Percentiles rank a stretch among this genome's conserved stretches.
Evolutionary conservation across 441 rosid genomes (phyloP).

Genomic region (Populus trichocarpa): DNA sequence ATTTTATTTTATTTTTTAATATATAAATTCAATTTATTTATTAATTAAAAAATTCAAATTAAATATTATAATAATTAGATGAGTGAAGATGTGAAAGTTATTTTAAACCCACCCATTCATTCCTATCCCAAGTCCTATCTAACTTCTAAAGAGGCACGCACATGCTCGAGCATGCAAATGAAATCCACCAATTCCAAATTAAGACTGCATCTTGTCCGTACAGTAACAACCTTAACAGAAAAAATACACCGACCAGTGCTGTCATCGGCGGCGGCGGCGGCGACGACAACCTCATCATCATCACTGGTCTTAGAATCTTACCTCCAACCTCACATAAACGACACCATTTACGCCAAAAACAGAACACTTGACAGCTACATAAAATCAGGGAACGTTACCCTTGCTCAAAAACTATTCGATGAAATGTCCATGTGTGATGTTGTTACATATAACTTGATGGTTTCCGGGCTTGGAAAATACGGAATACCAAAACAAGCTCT

Average conservation of each 20-base stretch:
- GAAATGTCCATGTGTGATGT: constrained; percentile 54
- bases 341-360: constrained; percentile 38
- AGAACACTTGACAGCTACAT: constrained; percentile 34
- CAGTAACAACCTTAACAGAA: not conserved
- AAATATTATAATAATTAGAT: too few relatives aligned
- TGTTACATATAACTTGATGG: constrained; percentile 55
- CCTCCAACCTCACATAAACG: constrained; percentile 27
- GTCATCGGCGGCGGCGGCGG: not conserved
- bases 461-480: constrained; percentile 45
- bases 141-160: not conserved
- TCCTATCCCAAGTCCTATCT: not conserved
- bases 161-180: not conserved
- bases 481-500: constrained; percentile 42
- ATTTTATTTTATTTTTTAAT: too few relatives aligned
- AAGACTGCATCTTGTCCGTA: not conserved
- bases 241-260: not conserved
- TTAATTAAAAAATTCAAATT: too few relatives aligned
- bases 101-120: not conserved
- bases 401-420: constrained; percentile 52
- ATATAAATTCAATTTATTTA: too few relatives aligned
- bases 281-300: constrained; percentile 2
- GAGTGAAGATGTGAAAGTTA: not conserved
- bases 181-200: not conserved
- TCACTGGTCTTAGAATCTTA: constrained; percentile 32
- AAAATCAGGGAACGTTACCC: constrained; percentile 34